A percentile compares a stretch with the other conserved stretches of the same genome.
Evolutionary conservation across 2,329 filamentous ascomycete species (phyloP).

Genomic region (Phyllosticta citribraziliensis): DNA sequence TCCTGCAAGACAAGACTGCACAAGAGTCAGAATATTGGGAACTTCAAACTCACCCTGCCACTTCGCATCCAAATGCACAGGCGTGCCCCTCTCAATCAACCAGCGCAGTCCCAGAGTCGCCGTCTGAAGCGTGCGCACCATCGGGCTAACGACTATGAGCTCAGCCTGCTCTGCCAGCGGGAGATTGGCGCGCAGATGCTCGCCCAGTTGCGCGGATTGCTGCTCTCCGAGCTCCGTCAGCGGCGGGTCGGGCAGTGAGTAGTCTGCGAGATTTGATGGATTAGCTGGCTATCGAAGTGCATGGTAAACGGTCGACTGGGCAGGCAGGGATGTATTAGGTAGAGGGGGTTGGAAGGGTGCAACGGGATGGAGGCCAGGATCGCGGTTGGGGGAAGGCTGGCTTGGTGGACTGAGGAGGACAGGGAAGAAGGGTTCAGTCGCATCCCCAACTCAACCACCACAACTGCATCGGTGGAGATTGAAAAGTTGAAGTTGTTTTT

Average conservation of each 20-base stretch:
- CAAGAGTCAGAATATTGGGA: not conserved
- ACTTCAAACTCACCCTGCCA: slow-evolving; percentile 49
- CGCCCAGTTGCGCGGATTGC: slow-evolving; percentile 32
- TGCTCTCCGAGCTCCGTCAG: slow-evolving; percentile 32
- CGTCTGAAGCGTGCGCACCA: slow-evolving; percentile 57
- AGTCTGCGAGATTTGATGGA: slow-evolving; percentile 20
- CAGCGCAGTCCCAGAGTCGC: slow-evolving; percentile 48
- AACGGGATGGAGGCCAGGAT: not conserved
- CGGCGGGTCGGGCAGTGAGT: slow-evolving; percentile 32
- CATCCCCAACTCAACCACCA: not conserved
- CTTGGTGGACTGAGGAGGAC: not conserved
- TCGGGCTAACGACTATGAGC: slow-evolving; percentile 53
- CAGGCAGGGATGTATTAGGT: not conserved
- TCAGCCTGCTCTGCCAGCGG: slow-evolving; percentile 36
- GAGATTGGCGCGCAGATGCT: slow-evolving; percentile 25
- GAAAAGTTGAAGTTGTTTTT: not conserved
- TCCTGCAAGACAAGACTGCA: not conserved
- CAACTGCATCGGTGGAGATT: not conserved
- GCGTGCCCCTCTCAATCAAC: slow-evolving; percentile 46
- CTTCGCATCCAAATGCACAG: slow-evolving; percentile 47
- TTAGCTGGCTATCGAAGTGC: not conserved
- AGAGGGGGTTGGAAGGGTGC: not conserved
- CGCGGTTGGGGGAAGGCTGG: not conserved
- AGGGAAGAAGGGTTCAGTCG: not conserved
- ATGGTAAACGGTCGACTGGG: not conserved